Evolutionary conservation across 495 filamentous ascomycete genomes (phyloP).

Genomic region (Collariella sp.): DNA sequence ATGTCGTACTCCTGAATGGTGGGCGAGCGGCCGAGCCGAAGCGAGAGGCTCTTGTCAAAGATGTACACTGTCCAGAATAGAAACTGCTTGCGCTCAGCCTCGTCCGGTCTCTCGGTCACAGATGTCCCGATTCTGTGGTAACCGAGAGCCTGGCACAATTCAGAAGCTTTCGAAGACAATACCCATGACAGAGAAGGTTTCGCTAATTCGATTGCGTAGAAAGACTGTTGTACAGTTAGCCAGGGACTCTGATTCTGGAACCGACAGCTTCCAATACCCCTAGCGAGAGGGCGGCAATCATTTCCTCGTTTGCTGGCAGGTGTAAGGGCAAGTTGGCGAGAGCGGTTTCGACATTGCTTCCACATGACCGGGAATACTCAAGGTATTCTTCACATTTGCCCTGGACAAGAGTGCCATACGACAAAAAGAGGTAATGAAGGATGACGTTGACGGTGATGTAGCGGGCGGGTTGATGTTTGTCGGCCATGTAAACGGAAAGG

Average conservation of each 20-base stretch:
- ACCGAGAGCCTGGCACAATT: conserved; percentile 53
- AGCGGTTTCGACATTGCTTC: conserved; percentile 48
- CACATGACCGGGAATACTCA: conserved; percentile 38
- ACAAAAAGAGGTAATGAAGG: conserved; percentile 47
- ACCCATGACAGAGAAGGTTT: conserved; percentile 57
- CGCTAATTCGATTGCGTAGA: conserved; percentile 51
- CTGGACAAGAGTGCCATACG: conserved; percentile 27
- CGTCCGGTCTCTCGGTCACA: conserved; percentile 38
- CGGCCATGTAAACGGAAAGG: conserved; percentile 48
- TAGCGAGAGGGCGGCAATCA: conserved; percentile 48
- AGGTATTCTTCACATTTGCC: conserved; percentile 16
- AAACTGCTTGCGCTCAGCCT: conserved; percentile 21
- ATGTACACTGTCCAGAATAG: conserved; percentile 57
- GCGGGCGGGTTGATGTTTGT: conserved; percentile 42
- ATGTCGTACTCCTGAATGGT: conserved; percentile 56
- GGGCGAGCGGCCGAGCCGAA: conserved; percentile 53
- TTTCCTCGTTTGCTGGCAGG: conserved; percentile 47
- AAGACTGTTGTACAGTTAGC: conserved; percentile 17
- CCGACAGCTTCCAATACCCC: conserved; percentile 35
- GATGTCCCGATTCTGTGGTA: conserved; percentile 50
- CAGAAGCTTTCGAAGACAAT: conserved; percentile 45
- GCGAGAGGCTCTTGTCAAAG: conserved; percentile 47
- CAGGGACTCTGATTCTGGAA: not conserved
- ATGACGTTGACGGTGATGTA: conserved; percentile 49
- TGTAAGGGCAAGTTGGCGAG: conserved; percentile 47